These are phyloP conservation scores for Teratosphaeria gauchensis DNA, from an alignment of 2,329 filamentous ascomycete genomes.

Conservation along the genomic window DNA sequence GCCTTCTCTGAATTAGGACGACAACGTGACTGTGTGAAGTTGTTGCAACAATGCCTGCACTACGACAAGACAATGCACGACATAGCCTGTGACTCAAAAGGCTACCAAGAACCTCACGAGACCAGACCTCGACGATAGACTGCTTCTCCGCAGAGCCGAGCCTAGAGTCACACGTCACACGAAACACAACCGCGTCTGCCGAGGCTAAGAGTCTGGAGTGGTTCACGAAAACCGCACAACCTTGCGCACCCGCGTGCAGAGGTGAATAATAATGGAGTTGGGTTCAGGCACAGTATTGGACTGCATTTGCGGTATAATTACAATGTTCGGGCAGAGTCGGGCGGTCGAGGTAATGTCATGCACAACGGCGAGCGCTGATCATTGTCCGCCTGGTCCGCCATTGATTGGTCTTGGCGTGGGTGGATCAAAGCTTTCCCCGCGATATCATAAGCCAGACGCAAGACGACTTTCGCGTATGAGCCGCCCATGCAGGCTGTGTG, in stretches of 20 bases:
- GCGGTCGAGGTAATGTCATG: not conserved
- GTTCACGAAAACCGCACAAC: not conserved
- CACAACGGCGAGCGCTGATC: not conserved
- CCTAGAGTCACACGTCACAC: not conserved
- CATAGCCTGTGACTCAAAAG: not conserved
- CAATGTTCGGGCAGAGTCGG: not conserved
- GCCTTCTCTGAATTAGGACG: not conserved
- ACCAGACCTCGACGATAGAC: not conserved
- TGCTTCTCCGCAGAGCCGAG: not conserved
- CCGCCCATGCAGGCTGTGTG: not conserved
- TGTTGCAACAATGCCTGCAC: not conserved
- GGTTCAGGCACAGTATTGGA: too few species aligned
- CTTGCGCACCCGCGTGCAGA: too few species aligned
- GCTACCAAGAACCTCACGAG: not conserved
- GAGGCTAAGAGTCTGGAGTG: not conserved
- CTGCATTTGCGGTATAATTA: not conserved
- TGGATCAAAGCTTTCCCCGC: not conserved
- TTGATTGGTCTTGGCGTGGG: not conserved
- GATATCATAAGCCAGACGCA: not conserved
- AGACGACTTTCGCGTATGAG: not conserved
- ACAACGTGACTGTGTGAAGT: not conserved
- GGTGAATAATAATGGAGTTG: too few species aligned
- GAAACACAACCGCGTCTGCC: not conserved
- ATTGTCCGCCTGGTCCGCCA: not conserved
- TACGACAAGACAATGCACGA: not conserved